A percentile compares a stretch with the other conserved stretches of the same genome.
Conservation (phyloP, 345 rosid species). For the Camelina laxa region DNA sequence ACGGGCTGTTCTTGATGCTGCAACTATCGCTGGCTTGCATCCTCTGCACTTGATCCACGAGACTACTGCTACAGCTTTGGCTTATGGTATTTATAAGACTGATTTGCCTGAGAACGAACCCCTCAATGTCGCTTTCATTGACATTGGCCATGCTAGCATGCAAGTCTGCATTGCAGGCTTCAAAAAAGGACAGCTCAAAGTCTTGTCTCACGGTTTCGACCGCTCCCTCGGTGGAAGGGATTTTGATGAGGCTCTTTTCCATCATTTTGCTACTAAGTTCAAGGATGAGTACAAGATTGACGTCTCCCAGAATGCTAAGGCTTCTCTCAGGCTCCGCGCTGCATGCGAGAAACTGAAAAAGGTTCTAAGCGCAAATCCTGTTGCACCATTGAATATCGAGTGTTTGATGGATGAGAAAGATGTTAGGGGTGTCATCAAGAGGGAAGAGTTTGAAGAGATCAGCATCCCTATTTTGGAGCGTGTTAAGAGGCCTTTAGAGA, state of each 20-base stretch:
- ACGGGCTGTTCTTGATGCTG: conserved; percentile 94
- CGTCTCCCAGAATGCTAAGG: conserved; percentile 85
- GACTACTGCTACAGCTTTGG: conserved; percentile 94
- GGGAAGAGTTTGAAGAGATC: conserved; percentile 89
- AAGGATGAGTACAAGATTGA: conserved; percentile 93
- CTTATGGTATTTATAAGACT: conserved; percentile 96
- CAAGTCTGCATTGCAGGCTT: conserved; percentile 98
- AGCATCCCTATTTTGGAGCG: conserved; percentile 83
- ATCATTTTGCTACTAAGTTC: conserved; percentile 76
- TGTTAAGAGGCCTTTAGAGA: conserved; percentile 84
- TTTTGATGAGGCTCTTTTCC: conserved; percentile 85
- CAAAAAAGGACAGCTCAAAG: conserved; percentile 81
- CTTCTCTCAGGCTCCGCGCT: conserved; percentile 81
- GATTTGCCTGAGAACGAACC: conserved; percentile 88
- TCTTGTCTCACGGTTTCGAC: conserved; percentile 82
- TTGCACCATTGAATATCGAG: conserved; percentile 88
- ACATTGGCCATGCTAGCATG: conserved; percentile 91
- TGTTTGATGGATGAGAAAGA: conserved; percentile 99
- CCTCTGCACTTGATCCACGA: conserved; percentile 89
- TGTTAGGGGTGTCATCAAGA: conserved; percentile 81
- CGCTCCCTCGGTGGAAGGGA: conserved; percentile 91
- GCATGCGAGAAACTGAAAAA: conserved; percentile 94
- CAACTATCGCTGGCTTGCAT: conserved; percentile 88
- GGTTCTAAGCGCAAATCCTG: conserved; percentile 93
- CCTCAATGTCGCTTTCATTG: conserved; percentile 88